Base-by-base conservation (phyloP, 768 basidiomycete genomes). In the Cubamyces sp. region DNA sequence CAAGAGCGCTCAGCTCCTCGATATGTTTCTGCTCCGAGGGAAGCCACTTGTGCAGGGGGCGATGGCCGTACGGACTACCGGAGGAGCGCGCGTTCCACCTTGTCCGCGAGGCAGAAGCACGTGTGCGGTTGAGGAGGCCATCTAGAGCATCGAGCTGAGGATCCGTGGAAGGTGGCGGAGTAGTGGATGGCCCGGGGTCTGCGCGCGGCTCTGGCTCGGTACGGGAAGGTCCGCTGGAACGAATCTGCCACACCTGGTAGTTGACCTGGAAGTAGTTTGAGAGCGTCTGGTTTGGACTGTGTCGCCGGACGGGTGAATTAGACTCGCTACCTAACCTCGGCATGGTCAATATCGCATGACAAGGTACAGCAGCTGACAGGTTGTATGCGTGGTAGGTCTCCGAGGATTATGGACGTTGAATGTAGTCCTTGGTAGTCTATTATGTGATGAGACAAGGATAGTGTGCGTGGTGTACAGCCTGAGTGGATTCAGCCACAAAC, bases 31-130 rank as follows among this genome's bases (percentile, higher is more conserved):
- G 54, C 14, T 62, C 54, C 2, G 54, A 50, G 1, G 48, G 54
- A 1, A 50, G 30, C 48, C 54, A 52, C 34, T 57, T 62, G 34
- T 51, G 50, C 16, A 62, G 49, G 15, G 55, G 61, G 23, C 61
- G 61, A 1, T 43, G 49, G 18, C 55, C 61, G 34, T 62, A 62
- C 11, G 61, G 61, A 16, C 55, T 62, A 1, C 61, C 61, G 26
- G 46, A 51, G 7, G 55, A 30, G 41, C 61, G 61, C 61, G 55
- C 61, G 49, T 62, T 62, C 61, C 61, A 62, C 43, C 61, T 43
- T 3, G 54, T 62, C 42, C 61, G 61, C 47, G 61, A 62, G 43
- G 21, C 34, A 16, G 61, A 52, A 23, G 61, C 55, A 34, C 55
- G 61, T 16, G 49, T 57, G 4, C 49, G 55, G 43, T 12, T 40